A percentile compares a stretch with the other conserved stretches of the same genome.
phyloP scores from a whole-genome alignment of 2,329 filamentous ascomycete genomes.

The Blastomyces gilchristii region DNA sequence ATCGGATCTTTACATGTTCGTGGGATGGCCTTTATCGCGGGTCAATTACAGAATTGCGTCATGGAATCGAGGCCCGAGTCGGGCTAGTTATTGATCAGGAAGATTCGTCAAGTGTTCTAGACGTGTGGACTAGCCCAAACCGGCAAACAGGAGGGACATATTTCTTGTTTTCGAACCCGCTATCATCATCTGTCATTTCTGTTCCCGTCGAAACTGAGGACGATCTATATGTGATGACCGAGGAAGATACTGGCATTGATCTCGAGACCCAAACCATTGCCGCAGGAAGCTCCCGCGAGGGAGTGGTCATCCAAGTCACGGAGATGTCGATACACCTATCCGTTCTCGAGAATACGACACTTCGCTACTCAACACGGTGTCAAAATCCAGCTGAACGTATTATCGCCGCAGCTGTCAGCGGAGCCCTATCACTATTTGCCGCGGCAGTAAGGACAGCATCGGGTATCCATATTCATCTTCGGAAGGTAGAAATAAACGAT shows the following conservation, averaged over 20 bases:
- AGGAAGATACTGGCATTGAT: constrained; percentile 32
- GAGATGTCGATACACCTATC: constrained; percentile 27
- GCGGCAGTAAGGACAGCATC: constrained; percentile 21
- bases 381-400: constrained; percentile 17
- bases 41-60: constrained; percentile 56
- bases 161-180: constrained; percentile 35
- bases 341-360: constrained; percentile 16
- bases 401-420: constrained; percentile 25
- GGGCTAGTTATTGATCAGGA: constrained; percentile 37
- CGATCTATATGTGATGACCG: constrained; percentile 32
- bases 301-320: constrained; percentile 36
- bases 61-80: constrained; percentile 60
- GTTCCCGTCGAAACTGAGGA: constrained; percentile 30
- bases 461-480: constrained; percentile 23
- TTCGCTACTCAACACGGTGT: constrained; percentile 20
- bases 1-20: constrained; percentile 57
- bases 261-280: constrained; percentile 36
- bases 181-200: constrained; percentile 31
- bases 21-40: constrained; percentile 51
- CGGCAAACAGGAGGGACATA: constrained; percentile 25
- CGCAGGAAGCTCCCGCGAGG: constrained; percentile 28
- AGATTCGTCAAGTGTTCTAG: constrained; percentile 31
- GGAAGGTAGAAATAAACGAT: constrained; percentile 17
- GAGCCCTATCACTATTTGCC: constrained; percentile 22
- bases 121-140: constrained; percentile 37